Conservation (phyloP, 768 basidiomycete species). For the Tylopilus balloui region DNA sequence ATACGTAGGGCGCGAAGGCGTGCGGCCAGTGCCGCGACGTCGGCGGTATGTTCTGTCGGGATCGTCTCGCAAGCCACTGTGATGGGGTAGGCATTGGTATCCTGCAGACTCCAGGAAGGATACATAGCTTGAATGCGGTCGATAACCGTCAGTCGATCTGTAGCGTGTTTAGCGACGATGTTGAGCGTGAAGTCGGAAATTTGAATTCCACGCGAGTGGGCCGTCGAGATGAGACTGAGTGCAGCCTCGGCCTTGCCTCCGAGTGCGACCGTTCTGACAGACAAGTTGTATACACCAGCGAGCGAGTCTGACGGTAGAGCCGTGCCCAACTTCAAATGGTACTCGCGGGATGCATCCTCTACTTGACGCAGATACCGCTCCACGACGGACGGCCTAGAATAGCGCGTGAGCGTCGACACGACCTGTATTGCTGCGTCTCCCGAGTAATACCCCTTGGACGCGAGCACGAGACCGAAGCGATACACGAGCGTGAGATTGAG, state of each 20-base stretch:
- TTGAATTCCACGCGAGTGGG: slow-evolving; percentile 23
- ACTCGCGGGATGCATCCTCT: slow-evolving; percentile 13
- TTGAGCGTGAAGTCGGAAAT: slow-evolving; percentile 38
- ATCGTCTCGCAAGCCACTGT: neutral
- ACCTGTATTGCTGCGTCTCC: slow-evolving; percentile 19
- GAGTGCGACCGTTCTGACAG: slow-evolving; percentile 39
- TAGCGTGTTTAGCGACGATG: slow-evolving; percentile 27
- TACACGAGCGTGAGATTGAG: slow-evolving; percentile 37
- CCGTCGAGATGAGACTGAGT: slow-evolving; percentile 41
- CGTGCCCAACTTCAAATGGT: slow-evolving; percentile 2
- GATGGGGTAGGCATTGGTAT: neutral
- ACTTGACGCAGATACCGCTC: slow-evolving; percentile 37
- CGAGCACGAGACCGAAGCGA: slow-evolving; percentile 41
- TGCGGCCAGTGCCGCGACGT: slow-evolving; percentile 12
- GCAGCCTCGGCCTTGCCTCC: slow-evolving; percentile 40
- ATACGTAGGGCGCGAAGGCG: slow-evolving; percentile 25
- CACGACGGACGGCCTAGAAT: slow-evolving; percentile 33
- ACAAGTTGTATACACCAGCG: slow-evolving; percentile 31
- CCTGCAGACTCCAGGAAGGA: slow-evolving; percentile 12
- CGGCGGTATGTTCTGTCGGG: neutral
- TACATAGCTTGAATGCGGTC: slow-evolving; percentile 9
- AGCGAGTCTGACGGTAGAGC: slow-evolving; percentile 10
- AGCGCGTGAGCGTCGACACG: slow-evolving; percentile 42
- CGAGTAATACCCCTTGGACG: slow-evolving; percentile 42
- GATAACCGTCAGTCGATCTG: slow-evolving; percentile 3